Percentiles rank a stretch among this genome's conserved stretches.
phyloP scores from a whole-genome alignment of 2,329 filamentous ascomycete genomes.

The Colletotrichum nymphaeae region DNA sequence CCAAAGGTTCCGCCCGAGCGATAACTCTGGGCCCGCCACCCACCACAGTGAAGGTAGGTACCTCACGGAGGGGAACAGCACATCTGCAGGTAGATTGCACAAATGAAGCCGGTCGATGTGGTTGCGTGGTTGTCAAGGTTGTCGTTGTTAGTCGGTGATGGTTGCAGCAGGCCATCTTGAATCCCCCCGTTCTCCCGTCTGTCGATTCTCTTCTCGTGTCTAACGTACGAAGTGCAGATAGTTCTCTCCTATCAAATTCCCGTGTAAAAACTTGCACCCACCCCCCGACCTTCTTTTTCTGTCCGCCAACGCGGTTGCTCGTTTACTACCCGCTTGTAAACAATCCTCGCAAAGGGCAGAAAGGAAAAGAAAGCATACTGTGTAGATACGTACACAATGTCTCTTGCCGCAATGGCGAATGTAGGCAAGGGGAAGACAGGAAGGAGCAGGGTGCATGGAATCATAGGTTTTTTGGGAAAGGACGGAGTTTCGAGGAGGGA shows the following conservation, averaged over 20 bases:
- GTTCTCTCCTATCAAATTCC: no score
- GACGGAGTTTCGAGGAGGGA: not conserved
- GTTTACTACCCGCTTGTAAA: not conserved
- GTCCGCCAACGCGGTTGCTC: not conserved
- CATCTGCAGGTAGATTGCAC: not conserved
- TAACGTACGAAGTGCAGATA: not conserved
- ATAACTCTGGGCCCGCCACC: not conserved
- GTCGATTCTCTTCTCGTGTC: not conserved
- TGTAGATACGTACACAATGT: not conserved
- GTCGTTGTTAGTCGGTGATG: not conserved
- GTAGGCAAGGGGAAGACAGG: not conserved
- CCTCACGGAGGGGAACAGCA: not conserved
- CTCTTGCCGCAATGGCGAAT: not conserved
- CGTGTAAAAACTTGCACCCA: not conserved
- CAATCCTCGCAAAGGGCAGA: not conserved
- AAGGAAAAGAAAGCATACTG: conserved; percentile 11
- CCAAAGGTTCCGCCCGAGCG: not conserved
- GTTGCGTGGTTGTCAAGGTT: not conserved
- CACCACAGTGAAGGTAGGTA: not conserved
- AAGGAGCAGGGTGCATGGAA: not conserved
- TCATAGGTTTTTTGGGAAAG: not conserved
- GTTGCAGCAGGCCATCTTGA: not conserved
- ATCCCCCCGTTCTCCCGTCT: not conserved
- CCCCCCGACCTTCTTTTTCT: not conserved
- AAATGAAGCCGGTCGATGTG: not conserved